Percentiles rank a stretch among this genome's conserved stretches.
Conservation (phyloP, 768 basidiomycete species). For the Suillus ampliporus region DNA sequence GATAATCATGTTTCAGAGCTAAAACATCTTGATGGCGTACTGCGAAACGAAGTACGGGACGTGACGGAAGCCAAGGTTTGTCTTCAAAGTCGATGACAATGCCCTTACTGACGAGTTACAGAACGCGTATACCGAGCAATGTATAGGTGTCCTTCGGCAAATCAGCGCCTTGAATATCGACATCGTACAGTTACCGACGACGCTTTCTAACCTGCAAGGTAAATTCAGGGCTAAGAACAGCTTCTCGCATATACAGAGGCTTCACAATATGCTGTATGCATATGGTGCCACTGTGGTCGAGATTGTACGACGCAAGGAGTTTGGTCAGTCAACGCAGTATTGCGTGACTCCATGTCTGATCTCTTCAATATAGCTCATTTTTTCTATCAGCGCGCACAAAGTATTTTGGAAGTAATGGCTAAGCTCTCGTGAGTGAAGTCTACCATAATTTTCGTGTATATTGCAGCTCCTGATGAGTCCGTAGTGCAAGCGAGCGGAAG, state of each 20-base stretch:
- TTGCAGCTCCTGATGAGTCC: slow-evolving; percentile 14
- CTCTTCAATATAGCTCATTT: slow-evolving; percentile 59
- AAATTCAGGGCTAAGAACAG: slow-evolving; percentile 79
- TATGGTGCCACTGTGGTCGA: slow-evolving; percentile 93
- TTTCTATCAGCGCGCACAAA: slow-evolving; percentile 81
- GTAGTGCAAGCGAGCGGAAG: slow-evolving; percentile 76
- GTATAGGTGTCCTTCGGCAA: slow-evolving; percentile 67
- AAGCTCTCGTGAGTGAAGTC: slow-evolving; percentile 72
- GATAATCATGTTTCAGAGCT: slow-evolving; percentile 53
- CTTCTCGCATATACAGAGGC: slow-evolving; percentile 88
- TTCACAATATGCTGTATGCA: slow-evolving; percentile 90
- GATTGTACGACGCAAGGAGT: slow-evolving; percentile 89
- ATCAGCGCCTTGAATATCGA: slow-evolving; percentile 85
- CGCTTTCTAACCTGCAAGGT: slow-evolving; percentile 67
- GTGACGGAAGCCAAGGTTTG: slow-evolving; percentile 61
- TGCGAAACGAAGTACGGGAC: slow-evolving; percentile 65
- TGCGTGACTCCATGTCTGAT: slow-evolving; percentile 8
- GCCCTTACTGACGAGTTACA: slow-evolving; percentile 41
- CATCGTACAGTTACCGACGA: slow-evolving; percentile 73
- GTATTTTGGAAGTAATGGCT: slow-evolving; percentile 85
- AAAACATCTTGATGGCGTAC: slow-evolving; percentile 61
- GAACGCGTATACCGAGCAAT: slow-evolving; percentile 77
- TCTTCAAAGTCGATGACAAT: neutral
- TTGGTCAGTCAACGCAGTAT: slow-evolving; percentile 55
- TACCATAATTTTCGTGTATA: slow-evolving; percentile 6